phyloP scores from a whole-genome alignment of 2,329 filamentous ascomycete species.

The Uncinocarpus reesii region DNA sequence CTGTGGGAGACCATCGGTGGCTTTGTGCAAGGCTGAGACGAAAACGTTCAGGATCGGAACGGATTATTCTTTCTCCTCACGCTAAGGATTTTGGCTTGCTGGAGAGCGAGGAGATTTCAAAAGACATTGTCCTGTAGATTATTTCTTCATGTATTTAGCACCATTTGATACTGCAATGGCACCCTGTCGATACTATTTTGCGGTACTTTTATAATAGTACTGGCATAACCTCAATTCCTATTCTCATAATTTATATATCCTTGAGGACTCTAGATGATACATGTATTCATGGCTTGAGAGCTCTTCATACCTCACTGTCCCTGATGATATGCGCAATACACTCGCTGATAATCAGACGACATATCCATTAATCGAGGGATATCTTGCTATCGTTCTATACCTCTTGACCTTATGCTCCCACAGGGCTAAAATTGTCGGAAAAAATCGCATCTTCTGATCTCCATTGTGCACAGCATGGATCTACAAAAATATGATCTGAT shows the following conservation, averaged over 20 bases:
- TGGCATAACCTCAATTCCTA: too few species aligned
- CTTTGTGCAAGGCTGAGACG: neutral
- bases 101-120: neutral
- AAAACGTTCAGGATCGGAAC: neutral
- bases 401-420: neutral
- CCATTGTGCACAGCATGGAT: neutral
- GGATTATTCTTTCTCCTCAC: conserved; percentile 6
- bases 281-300: too few species aligned
- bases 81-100: neutral
- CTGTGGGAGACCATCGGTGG: neutral
- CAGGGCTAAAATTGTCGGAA: neutral
- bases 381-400: neutral
- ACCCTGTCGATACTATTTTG: too few species aligned
- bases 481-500: neutral
- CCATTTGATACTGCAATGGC: too few species aligned
- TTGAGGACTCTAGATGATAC: too few species aligned
- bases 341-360: neutral
- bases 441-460: neutral
- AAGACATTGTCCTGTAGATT: neutral
- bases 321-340: neutral
- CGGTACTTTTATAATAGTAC: too few species aligned
- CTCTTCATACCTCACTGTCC: too few species aligned
- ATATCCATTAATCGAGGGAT: neutral
- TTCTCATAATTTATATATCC: too few species aligned
- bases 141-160: neutral